Conservation (phyloP, 106 monocot genomes). For the Dendrobium nobile region DNA sequence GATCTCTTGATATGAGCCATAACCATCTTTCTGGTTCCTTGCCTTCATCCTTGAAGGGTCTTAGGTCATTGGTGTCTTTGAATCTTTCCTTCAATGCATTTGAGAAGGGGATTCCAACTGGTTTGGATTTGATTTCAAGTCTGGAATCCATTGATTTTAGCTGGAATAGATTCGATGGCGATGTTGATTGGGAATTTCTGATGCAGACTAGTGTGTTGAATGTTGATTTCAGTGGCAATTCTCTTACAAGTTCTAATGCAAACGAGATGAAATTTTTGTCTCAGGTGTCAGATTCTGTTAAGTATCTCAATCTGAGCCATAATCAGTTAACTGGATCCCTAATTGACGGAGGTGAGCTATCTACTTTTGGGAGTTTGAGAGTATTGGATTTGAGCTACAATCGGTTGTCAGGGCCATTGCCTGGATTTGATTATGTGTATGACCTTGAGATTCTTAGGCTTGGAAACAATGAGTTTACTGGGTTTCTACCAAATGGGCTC, state of each 20-base stretch:
- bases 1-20: constrained; percentile 69
- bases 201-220: constrained; percentile 49
- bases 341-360: constrained; percentile 68
- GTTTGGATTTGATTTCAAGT: constrained; percentile 34
- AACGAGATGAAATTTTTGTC: constrained; percentile 78
- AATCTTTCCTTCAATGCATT: constrained; percentile 67
- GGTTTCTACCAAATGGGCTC: constrained; percentile 74
- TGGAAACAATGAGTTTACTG: constrained; percentile 70
- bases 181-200: constrained; percentile 83
- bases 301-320: constrained; percentile 83
- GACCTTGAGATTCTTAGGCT: constrained; percentile 88
- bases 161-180: constrained; percentile 75
- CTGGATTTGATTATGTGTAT: constrained; percentile 95
- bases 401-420: constrained; percentile 69
- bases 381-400: constrained; percentile 94
- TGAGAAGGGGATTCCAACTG: constrained; percentile 46
- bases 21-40: constrained; percentile 64
- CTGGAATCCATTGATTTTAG: constrained; percentile 68
- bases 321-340: constrained; percentile 75
- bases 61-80: constrained; percentile 43
- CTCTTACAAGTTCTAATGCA: constrained; percentile 45
- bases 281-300: constrained; percentile 69
- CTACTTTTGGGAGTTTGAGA: constrained; percentile 93
- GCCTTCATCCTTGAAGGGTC: constrained; percentile 34
- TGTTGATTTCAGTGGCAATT: constrained; percentile 89